Evolutionary conservation across 345 rosid genomes (phyloP), one percentile per base, ranked within the genome.

Genomic region (Heritiera littoralis): DNA sequence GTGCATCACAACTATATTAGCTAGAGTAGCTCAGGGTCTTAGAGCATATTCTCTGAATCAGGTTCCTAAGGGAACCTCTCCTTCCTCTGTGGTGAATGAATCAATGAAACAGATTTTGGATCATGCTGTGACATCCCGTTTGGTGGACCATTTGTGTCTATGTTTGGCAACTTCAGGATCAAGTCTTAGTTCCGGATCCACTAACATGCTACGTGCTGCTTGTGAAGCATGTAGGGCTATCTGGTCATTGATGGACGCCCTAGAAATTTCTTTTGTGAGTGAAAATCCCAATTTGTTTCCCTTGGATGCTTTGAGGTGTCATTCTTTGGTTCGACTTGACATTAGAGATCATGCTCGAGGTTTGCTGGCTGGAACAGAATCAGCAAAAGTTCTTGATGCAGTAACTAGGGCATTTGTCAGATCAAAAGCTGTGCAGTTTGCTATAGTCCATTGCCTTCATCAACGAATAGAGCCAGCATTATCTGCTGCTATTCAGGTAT

Each of bases 131-230:
- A 84, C 91, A n/a, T 92, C 92, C 68, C 95, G 92, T 81, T 69
- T 94, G 78, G 90, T 90, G 68, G 98, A 96, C 71, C 86, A 89
- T 83, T 80, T 94, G 76, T 94, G 97, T 84, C 80, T 88, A 78
- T 94, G 95, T 87, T 83, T 96, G 84, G 97, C 90, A 82, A 87
- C 89, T 76, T 84, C 95, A n/a, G 98, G 99, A 63, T 86, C 94
- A 58, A 86, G 92, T 88, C 91, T 94, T 41, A 84, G 85, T 80
- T 88, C 93, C 9, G 97, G 95, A 72, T 91, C 97, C 75, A 89
- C 95, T 81, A 87, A 88, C 75, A 86, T 96, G 89, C 79, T 91
- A 83, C 91, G 82, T 77, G 95, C 90, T 77, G 95, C 95, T 66
- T 85, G 91, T 58, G 99, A 94, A 87, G 94, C 93, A 76, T 91